Evolutionary conservation across 225 moss, liverwort and hornwort genomes (phyloP), one percentile per base, ranked within the genome.

Genomic region (Climacium dendroides): DNA sequence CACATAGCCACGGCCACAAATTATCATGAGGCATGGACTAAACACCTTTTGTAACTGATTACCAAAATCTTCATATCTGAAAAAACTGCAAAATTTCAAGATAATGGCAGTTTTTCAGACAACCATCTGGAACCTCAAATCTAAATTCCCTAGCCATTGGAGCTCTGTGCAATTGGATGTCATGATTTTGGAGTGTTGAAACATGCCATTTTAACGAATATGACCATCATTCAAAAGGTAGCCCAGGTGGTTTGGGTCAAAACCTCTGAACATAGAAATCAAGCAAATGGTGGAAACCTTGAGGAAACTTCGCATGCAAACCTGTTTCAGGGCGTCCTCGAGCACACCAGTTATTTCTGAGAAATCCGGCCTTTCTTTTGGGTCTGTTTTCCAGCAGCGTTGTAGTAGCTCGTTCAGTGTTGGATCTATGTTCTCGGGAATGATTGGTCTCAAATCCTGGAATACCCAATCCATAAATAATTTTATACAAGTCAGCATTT

Each of bases 401-500:
- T 90, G 77, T 15, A 93, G 83, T 79, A 93, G 62, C 80, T 92
- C 94, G 1, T 32, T 47, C 18, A 98, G 86, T 80, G 84, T 91
- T 53, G 94, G 95, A 81, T 95, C 91, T 0, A 95, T 87, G 55
- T 92, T 91, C 89, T 92, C 95, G 5, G 98, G 98, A 73, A 97
- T 92, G 48, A 93, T 90, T 58, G 98, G 97, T 81, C 98, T 95
- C 79, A 96, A 84, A 77, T 95, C 95, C 98, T 98, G 85, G 17
- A 89, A 61, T 15, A 57, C 28, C 35, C 83, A 73, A 82, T 58
- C 26, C 73, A 71, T 17, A n/a, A 11, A 67, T 45, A 34, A 63
- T 61, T 19, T 11, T 7, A 39, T 17, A 8, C 39, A 41, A 41
- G 59, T 80, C 24, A 57, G 34, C 25, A 37, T 34, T 53, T 13